phyloP scores from a whole-genome alignment of 108 stramenopile species.

The Discostella stelligeroides region DNA sequence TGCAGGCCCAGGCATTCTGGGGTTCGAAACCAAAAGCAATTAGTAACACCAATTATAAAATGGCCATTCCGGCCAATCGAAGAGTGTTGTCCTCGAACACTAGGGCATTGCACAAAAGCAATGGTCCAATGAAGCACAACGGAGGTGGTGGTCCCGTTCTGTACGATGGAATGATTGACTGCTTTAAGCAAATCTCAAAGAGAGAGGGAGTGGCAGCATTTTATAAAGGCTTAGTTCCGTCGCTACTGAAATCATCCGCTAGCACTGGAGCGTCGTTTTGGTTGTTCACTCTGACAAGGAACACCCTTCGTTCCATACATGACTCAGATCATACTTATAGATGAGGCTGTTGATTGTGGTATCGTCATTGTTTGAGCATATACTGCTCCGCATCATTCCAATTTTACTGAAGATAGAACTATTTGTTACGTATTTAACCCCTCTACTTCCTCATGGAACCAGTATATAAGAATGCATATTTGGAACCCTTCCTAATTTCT shows the following conservation, averaged over 20 bases:
- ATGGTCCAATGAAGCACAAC: constrained; percentile 16
- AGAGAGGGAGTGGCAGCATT: constrained; percentile 70
- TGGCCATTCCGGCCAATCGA: too few relatives aligned
- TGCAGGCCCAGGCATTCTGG: constrained; percentile 89
- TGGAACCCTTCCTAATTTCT: not conserved
- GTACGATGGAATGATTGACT: constrained; percentile 78
- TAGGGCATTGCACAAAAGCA: too few relatives aligned
- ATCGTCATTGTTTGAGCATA: constrained; percentile 46
- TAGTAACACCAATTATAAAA: not conserved
- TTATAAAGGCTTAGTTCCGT: constrained; percentile 75
- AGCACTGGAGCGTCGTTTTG: constrained; percentile 65
- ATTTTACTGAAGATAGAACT: not conserved
- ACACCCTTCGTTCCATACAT: constrained; percentile 39
- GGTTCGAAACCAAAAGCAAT: constrained; percentile 27
- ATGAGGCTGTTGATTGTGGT: constrained; percentile 59
- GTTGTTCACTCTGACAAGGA: constrained; percentile 54
- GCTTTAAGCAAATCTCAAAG: constrained; percentile 57
- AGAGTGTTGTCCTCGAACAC: too few relatives aligned
- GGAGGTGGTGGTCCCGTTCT: constrained; percentile 2
- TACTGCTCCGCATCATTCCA: constrained; percentile 7
- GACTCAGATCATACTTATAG: constrained; percentile 39
- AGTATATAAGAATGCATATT: too few relatives aligned
- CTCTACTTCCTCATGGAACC: too few relatives aligned
- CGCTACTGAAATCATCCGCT: constrained; percentile 61
- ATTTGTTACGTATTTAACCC: too few relatives aligned